Evolutionary conservation across 2,329 filamentous ascomycete species (phyloP).

Genomic region (Tricladium varicosporioides): DNA sequence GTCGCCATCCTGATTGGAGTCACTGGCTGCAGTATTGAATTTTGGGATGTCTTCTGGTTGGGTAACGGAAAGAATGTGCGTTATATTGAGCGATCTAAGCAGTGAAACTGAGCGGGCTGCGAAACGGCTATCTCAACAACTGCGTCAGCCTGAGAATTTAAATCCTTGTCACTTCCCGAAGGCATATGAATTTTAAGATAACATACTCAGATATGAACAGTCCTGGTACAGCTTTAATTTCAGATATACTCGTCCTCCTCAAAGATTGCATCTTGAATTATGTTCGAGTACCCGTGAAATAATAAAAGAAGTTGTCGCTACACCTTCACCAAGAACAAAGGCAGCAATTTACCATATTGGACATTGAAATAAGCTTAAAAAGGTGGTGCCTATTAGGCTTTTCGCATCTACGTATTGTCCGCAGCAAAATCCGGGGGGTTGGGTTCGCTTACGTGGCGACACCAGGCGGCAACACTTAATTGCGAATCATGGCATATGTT

Average conservation of each 20-base stretch:
- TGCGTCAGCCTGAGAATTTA: neutral
- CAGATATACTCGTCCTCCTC: neutral
- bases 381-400: too few species aligned
- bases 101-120: conserved; percentile 6
- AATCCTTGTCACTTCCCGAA: neutral
- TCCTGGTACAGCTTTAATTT: neutral
- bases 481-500: too few species aligned
- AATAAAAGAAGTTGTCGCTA: too few species aligned
- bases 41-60: conserved; percentile 3
- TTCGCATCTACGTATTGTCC: too few species aligned
- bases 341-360: too few species aligned
- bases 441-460: too few species aligned
- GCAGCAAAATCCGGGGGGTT: too few species aligned
- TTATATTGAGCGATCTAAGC: conserved; percentile 3
- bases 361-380: too few species aligned
- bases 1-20: neutral
- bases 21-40: neutral
- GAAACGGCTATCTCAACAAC: conserved; percentile 4
- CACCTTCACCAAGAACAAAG: too few species aligned
- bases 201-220: neutral
- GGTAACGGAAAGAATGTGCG: conserved; percentile 9
- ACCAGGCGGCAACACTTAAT: too few species aligned
- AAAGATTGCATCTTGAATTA: neutral
- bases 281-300: too few species aligned
- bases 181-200: neutral